These are phyloP conservation scores for Mortierella alpina DNA, from an alignment of 192 early-diverging fungal genomes.

Conservation along the genomic window DNA sequence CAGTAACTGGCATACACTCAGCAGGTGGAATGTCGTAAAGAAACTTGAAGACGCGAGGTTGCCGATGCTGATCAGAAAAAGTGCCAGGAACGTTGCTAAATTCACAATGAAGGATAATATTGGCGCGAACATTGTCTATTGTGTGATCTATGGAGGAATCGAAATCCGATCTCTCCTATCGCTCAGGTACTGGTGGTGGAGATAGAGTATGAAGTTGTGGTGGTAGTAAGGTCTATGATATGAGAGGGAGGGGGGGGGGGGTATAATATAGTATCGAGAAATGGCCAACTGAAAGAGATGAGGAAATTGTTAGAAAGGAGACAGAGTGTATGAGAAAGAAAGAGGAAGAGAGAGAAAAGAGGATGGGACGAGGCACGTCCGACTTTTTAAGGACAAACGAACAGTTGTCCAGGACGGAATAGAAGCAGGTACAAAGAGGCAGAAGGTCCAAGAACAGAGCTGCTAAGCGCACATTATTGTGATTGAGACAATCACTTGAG, in stretches of 20 bases:
- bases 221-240: too few species aligned
- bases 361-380: not conserved
- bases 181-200: not conserved
- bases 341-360: not conserved
- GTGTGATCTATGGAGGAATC: not conserved
- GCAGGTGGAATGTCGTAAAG: slow-evolving; percentile 33
- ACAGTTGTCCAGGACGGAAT: not conserved
- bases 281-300: not conserved
- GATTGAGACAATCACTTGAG: too few species aligned
- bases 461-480: too few species aligned
- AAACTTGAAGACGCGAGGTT: slow-evolving; percentile 16
- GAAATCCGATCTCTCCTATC: not conserved
- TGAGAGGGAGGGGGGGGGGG: not conserved
- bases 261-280: not conserved
- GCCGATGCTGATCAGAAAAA: slow-evolving; percentile 40
- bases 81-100: slow-evolving; percentile 15
- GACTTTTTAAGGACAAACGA: slow-evolving; percentile 6
- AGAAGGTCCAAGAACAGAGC: too few species aligned
- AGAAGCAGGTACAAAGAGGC: not conserved
- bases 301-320: not conserved
- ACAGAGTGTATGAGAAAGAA: not conserved
- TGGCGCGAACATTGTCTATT: slow-evolving; percentile 12
- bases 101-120: slow-evolving; percentile 36
- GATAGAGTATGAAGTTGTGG: not conserved
- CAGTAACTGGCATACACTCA: slow-evolving; percentile 21